These are phyloP conservation scores for Pseudogymnoascus sp. DNA, from an alignment of 2,329 filamentous ascomycete genomes.

Conservation along the genomic window DNA sequence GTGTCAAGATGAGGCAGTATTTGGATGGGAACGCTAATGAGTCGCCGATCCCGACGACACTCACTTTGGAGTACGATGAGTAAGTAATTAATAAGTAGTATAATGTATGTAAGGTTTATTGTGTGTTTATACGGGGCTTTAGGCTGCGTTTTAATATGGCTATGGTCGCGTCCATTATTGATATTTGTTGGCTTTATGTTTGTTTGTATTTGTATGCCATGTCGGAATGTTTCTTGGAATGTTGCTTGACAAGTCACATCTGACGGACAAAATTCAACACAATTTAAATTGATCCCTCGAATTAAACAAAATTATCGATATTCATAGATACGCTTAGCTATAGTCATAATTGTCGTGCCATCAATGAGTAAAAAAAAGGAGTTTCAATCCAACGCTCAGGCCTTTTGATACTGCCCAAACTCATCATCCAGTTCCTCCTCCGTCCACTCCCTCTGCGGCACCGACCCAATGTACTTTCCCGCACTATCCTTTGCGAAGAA, in stretches of 20 bases:
- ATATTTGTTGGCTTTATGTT: background rate
- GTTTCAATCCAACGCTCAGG: background rate
- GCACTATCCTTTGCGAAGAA: constrained; percentile 25
- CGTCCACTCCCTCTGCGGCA: constrained; percentile 25
- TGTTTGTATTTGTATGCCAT: background rate
- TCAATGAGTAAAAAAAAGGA: background rate
- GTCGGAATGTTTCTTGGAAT: background rate
- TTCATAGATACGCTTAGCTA: background rate
- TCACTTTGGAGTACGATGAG: constrained; percentile 36
- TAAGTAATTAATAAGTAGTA: constrained; percentile 14
- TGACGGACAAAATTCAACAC: too few relatives aligned
- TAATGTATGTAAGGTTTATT: constrained; percentile 10
- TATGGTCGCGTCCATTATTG: background rate
- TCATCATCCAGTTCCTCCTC: constrained; percentile 25
- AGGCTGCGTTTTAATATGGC: background rate
- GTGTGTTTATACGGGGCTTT: background rate
- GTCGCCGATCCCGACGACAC: constrained; percentile 35
- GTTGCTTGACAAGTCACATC: too few relatives aligned
- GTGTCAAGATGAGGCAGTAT: constrained; percentile 40
- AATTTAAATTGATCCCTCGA: background rate
- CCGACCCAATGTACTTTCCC: constrained; percentile 25
- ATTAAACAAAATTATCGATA: background rate
- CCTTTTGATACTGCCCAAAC: constrained; percentile 21
- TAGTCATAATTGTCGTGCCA: background rate
- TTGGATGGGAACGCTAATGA: constrained; percentile 40